A percentile compares a stretch with the other conserved stretches of the same genome.
Evolutionary conservation across 1,284 basidiomycete species (phyloP).

Genomic region (Cutaneotrichosporon sp.): DNA sequence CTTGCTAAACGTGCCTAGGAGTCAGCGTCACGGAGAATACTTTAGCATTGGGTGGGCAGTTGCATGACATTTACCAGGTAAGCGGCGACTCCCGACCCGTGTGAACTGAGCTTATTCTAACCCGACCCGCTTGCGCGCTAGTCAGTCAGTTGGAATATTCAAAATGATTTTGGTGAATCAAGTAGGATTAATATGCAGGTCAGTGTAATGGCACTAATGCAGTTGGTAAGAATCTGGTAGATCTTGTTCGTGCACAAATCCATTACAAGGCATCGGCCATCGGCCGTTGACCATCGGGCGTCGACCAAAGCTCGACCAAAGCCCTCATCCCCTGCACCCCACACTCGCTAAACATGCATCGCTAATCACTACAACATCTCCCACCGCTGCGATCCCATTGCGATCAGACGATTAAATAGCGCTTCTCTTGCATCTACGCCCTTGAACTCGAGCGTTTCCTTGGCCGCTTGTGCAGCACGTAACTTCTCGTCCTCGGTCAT

Average conservation of each 20-base stretch:
- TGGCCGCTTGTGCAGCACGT: not conserved
- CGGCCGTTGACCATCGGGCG: too few species aligned
- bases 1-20: not conserved
- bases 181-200: too few species aligned
- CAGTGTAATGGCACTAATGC: too few species aligned
- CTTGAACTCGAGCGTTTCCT: slow-evolving; percentile 40
- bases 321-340: too few species aligned
- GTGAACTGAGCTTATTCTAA: not conserved
- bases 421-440: slow-evolving; percentile 53
- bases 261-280: too few species aligned
- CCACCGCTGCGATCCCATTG: slow-evolving; percentile 53
- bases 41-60: not conserved
- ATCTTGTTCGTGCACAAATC: too few species aligned
- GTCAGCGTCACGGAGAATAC: not conserved
- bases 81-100: not conserved
- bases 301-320: too few species aligned
- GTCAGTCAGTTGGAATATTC: too few species aligned
- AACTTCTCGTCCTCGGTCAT: slow-evolving; percentile 8
- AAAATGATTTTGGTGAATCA: too few species aligned
- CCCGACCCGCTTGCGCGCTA: not conserved
- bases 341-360: not conserved
- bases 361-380: slow-evolving; percentile 45
- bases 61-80: not conserved
- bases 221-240: too few species aligned
- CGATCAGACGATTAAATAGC: slow-evolving; percentile 53